Percentiles rank a stretch among this genome's conserved stretches.
These are phyloP conservation scores for Saccharomycopsis crataegensis DNA, from an alignment of 1,139 yeast species.

Conservation along the genomic window DNA sequence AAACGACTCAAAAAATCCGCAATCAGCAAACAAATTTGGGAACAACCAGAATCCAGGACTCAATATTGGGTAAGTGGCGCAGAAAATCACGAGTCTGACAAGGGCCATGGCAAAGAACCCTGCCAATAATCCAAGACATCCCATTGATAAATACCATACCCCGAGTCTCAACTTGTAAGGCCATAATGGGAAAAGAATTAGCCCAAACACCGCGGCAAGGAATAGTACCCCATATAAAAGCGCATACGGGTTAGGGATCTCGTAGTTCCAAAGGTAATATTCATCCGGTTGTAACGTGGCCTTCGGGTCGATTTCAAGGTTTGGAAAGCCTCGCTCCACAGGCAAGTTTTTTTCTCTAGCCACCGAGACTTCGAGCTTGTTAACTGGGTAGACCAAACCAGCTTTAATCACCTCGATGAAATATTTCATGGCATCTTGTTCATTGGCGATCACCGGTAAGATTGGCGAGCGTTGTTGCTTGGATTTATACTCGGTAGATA, in stretches of 20 bases:
- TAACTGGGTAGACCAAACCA: constrained; percentile 68
- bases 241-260: constrained; percentile 67
- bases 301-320: constrained; percentile 54
- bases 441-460: constrained; percentile 49
- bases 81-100: constrained; percentile 65
- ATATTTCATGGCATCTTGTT: constrained; percentile 52
- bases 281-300: constrained; percentile 73
- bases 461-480: constrained; percentile 48
- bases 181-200: constrained; percentile 94
- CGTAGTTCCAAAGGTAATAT: constrained; percentile 81
- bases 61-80: constrained; percentile 49
- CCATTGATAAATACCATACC: constrained; percentile 86
- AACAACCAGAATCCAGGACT: constrained; percentile 86
- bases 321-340: constrained; percentile 73
- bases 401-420: constrained; percentile 65
- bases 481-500: constrained; percentile 61
- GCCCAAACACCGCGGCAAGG: constrained; percentile 59
- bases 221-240: constrained; percentile 56
- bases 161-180: constrained; percentile 84
- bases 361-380: constrained; percentile 64
- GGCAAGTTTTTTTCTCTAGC: constrained; percentile 54
- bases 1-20: constrained; percentile 90
- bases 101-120: constrained; percentile 74
- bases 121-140: constrained; percentile 64
- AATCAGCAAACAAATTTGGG: constrained; percentile 94